A percentile compares a stretch with the other conserved stretches of the same genome.
phyloP scores from a whole-genome alignment of 805 yeast genomes.

The Cyberlindnera subsufficiens region DNA sequence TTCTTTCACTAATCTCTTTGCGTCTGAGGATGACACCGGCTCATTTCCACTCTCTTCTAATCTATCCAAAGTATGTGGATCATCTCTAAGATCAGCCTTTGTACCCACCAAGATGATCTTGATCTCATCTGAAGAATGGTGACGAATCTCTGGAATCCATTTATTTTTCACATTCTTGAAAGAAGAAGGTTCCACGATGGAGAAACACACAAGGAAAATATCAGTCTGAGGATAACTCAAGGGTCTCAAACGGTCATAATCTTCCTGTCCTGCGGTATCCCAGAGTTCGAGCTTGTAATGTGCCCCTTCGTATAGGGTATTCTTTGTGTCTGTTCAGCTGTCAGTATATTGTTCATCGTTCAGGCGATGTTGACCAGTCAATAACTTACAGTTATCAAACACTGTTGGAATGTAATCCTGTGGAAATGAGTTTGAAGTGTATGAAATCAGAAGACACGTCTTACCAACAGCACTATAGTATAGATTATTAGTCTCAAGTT shows the following conservation, averaged over 20 bases:
- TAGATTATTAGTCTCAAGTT: too few relatives aligned
- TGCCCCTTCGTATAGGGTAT: conserved; percentile 75
- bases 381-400: conserved; percentile 59
- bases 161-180: conserved; percentile 76
- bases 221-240: conserved; percentile 90
- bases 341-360: not conserved
- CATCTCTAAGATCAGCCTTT: conserved; percentile 82
- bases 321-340: conserved; percentile 49
- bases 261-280: conserved; percentile 97
- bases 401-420: conserved; percentile 93
- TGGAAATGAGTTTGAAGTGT: conserved; percentile 90
- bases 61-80: conserved; percentile 61
- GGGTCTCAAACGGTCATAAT: conserved; percentile 85
- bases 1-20: conserved; percentile 59
- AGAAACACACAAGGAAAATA: conserved; percentile 79
- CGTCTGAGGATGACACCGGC: conserved; percentile 61
- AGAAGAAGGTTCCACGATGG: conserved; percentile 74
- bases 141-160: conserved; percentile 83
- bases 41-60: conserved; percentile 54
- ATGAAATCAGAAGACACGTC: conserved; percentile 80
- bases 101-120: conserved; percentile 78
- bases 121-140: conserved; percentile 70
- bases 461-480: conserved; percentile 78
- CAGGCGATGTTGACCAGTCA: not conserved
- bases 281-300: conserved; percentile 82